Conservation (phyloP, 2,329 filamentous ascomycete species). For the Monosporascus sp. region DNA sequence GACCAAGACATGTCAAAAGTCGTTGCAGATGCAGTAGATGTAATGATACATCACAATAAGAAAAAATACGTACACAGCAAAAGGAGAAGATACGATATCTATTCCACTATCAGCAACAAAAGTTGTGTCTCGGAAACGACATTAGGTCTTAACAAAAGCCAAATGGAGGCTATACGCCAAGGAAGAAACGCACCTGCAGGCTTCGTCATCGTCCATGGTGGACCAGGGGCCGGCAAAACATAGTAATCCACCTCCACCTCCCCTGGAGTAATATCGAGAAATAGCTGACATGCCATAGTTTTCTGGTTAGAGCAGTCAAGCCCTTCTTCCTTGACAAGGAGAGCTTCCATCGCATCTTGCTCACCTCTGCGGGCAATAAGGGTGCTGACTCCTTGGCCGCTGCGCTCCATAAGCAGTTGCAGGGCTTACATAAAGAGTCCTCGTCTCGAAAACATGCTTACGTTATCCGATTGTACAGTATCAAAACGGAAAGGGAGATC, state of each 20-base stretch:
- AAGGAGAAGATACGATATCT: neutral
- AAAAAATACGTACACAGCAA: no score
- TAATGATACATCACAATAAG: no score
- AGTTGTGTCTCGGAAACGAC: neutral
- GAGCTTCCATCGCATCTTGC: neutral
- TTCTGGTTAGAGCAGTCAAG: neutral
- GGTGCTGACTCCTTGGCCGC: conserved; percentile 1
- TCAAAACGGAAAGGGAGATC: neutral
- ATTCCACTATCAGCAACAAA: neutral
- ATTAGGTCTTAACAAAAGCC: neutral
- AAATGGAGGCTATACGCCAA: neutral
- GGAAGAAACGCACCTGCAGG: neutral
- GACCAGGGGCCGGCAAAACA: conserved; percentile 1
- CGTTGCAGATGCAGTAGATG: no score
- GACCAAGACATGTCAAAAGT: no score
- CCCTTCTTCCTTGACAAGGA: conserved; percentile 2
- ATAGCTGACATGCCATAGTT: neutral
- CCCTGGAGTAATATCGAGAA: neutral
- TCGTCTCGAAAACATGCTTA: neutral
- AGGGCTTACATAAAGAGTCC: neutral
- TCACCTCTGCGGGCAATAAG: conserved; percentile 1
- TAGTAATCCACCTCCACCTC: neutral
- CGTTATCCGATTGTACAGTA: neutral
- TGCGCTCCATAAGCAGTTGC: neutral
- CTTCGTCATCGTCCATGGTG: neutral